Conservation (phyloP, 2,329 filamentous ascomycete species). For the Xylariomycetidae sp. region DNA sequence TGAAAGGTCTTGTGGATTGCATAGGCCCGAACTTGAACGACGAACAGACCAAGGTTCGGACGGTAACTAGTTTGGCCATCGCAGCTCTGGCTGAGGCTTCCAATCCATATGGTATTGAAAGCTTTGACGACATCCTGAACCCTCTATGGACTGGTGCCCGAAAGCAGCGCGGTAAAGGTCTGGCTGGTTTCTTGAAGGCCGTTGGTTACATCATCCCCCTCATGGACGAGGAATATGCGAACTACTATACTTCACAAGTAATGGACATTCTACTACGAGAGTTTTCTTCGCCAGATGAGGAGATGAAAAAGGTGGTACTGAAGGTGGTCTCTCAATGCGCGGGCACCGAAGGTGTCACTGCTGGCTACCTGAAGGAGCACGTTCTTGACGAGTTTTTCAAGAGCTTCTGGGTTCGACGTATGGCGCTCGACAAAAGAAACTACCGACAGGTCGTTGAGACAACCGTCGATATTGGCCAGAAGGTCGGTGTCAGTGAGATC, state of each 20-base stretch:
- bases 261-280: slow-evolving; percentile 97
- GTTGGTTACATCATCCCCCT: slow-evolving; percentile 97
- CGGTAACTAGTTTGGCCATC: slow-evolving; percentile 91
- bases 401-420: slow-evolving; percentile 94
- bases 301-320: slow-evolving; percentile 99
- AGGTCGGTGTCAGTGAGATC: slow-evolving; percentile 96
- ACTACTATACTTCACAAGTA: slow-evolving; percentile 97
- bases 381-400: slow-evolving; percentile 97
- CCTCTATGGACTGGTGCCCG: slow-evolving; percentile 94
- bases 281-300: slow-evolving; percentile 94
- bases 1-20: slow-evolving; percentile 94
- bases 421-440: slow-evolving; percentile 96
- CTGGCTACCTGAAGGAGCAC: slow-evolving; percentile 90
- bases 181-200: slow-evolving; percentile 94
- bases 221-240: slow-evolving; percentile 99
- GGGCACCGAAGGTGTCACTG: slow-evolving; percentile 89
- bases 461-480: slow-evolving; percentile 93
- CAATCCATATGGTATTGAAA: slow-evolving; percentile 98
- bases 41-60: slow-evolving; percentile 95
- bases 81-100: slow-evolving; percentile 93
- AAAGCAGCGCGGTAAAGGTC: slow-evolving; percentile 92
- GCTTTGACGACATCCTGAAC: slow-evolving; percentile 95
- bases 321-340: slow-evolving; percentile 97
- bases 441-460: slow-evolving; percentile 98
- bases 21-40: slow-evolving; percentile 95